These are phyloP conservation scores for Leccinum disarticulatum DNA, from an alignment of 768 basidiomycete genomes.

Conservation along the genomic window DNA sequence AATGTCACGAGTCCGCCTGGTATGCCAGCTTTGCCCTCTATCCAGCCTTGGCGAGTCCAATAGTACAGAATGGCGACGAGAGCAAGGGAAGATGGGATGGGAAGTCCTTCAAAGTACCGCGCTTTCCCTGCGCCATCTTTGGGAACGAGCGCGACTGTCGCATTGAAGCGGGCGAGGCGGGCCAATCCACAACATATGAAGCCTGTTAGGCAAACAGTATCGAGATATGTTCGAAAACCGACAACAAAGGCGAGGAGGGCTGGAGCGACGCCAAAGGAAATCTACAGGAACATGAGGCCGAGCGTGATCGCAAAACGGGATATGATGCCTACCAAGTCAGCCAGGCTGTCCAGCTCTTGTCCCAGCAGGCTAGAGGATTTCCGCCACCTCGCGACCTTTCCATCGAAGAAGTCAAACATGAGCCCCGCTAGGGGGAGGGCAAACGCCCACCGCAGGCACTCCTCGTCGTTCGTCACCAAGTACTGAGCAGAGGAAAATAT, in stretches of 20 bases:
- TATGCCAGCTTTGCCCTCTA: conserved; percentile 71
- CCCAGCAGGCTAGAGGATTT: conserved; percentile 94
- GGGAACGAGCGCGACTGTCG: conserved; percentile 92
- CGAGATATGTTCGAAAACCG: conserved; percentile 88
- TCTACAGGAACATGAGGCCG: conserved; percentile 44
- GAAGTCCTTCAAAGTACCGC: conserved; percentile 96
- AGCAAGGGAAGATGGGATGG: conserved; percentile 86
- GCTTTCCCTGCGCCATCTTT: conserved; percentile 86
- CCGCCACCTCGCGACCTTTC: conserved; percentile 97
- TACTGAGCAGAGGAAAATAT: conserved; percentile 93
- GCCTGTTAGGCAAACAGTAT: conserved; percentile 79
- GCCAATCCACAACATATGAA: conserved; percentile 98
- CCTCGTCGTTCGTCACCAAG: conserved; percentile 73
- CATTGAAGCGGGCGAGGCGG: conserved; percentile 96
- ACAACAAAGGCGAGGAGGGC: conserved; percentile 89
- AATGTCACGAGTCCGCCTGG: conserved; percentile 72
- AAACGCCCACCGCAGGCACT: conserved; percentile 85
- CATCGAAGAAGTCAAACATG: conserved; percentile 97
- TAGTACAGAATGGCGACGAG: conserved; percentile 79
- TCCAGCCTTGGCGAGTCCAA: conserved; percentile 85
- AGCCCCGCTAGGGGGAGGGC: conserved; percentile 88
- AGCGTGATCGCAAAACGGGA: conserved; percentile 6
- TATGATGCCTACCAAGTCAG: conserved; percentile 68
- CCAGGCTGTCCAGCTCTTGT: conserved; percentile 95
- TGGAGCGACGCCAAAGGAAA: conserved; percentile 97